phyloP scores from a whole-genome alignment of 139 green algal species.

The Haematococcus sp. region DNA sequence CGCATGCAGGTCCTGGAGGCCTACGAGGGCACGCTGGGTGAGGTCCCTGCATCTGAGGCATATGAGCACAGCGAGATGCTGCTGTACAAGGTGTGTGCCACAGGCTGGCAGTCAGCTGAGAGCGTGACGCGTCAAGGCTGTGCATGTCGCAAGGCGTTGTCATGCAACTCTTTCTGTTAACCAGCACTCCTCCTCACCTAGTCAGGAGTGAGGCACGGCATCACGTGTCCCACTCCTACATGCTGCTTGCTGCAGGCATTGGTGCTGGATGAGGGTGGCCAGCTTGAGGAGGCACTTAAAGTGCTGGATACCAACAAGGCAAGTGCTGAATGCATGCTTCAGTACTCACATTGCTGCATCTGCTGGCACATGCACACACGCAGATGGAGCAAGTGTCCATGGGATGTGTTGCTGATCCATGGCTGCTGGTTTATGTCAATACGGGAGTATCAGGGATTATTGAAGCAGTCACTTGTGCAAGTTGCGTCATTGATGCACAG shows the following conservation, averaged over 20 bases:
- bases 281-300: constrained; percentile 52
- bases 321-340: neutral
- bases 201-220: no score
- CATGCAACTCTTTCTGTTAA: no score
- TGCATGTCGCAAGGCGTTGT: neutral
- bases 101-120: neutral
- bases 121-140: neutral
- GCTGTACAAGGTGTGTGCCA: constrained; percentile 73
- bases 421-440: no score
- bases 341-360: neutral
- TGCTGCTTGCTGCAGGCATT: constrained; percentile 16
- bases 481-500: no score
- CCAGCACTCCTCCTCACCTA: no score
- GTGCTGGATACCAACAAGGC: constrained; percentile 55
- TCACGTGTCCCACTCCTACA: no score
- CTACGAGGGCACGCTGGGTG: constrained; percentile 48
- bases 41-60: constrained; percentile 58
- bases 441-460: no score
- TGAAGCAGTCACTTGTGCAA: no score
- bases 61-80: constrained; percentile 97
- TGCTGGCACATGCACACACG: no score
- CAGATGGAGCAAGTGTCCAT: no score
- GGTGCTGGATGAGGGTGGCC: constrained; percentile 81
- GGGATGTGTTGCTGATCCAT: no score
- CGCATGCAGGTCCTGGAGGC: constrained; percentile 24